A percentile compares a stretch with the other conserved stretches of the same genome.
These are phyloP conservation scores for Ustilago lituana DNA, from an alignment of 1,284 basidiomycete genomes.

Conservation along the genomic window DNA sequence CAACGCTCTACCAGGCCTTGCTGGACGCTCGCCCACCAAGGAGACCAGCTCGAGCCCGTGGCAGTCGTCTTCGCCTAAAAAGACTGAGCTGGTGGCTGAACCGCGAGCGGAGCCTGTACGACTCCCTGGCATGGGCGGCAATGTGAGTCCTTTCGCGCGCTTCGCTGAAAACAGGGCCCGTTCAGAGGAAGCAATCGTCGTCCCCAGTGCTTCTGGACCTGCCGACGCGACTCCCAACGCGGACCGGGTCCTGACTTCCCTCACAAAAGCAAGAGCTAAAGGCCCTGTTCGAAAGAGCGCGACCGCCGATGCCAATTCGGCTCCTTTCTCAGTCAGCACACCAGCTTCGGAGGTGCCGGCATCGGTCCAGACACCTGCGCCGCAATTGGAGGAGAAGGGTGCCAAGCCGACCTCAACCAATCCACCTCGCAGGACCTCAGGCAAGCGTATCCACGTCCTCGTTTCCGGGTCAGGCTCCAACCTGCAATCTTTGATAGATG, in stretches of 20 bases:
- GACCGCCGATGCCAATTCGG: conserved; percentile 11
- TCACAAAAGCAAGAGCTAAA: conserved; percentile 33
- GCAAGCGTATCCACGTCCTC: conserved; percentile 63
- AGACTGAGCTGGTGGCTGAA: conserved; percentile 21
- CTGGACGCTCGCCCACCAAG: conserved; percentile 36
- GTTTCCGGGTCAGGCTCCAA: conserved; percentile 75
- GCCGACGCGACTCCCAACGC: conserved; percentile 2
- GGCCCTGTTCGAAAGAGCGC: conserved; percentile 22
- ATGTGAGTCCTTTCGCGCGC: conserved; percentile 36
- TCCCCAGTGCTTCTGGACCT: neutral
- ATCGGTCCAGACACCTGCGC: conserved; percentile 1
- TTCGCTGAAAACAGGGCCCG: conserved; percentile 17
- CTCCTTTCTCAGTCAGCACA: neutral
- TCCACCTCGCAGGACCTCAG: conserved; percentile 43
- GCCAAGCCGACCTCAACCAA: conserved; percentile 8
- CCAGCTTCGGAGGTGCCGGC: neutral
- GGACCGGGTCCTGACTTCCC: conserved; percentile 25
- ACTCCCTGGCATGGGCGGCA: conserved; percentile 48
- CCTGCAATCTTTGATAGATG: conserved; percentile 93
- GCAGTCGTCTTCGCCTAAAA: conserved; percentile 27
- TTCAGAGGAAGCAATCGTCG: conserved; percentile 19
- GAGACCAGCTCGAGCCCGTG: conserved; percentile 14
- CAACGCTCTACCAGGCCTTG: conserved; percentile 47
- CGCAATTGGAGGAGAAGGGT: conserved; percentile 1
- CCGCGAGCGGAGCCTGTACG: conserved; percentile 40